Base-by-base conservation (phyloP, 768 basidiomycete genomes). In the Suillus luteus region DNA sequence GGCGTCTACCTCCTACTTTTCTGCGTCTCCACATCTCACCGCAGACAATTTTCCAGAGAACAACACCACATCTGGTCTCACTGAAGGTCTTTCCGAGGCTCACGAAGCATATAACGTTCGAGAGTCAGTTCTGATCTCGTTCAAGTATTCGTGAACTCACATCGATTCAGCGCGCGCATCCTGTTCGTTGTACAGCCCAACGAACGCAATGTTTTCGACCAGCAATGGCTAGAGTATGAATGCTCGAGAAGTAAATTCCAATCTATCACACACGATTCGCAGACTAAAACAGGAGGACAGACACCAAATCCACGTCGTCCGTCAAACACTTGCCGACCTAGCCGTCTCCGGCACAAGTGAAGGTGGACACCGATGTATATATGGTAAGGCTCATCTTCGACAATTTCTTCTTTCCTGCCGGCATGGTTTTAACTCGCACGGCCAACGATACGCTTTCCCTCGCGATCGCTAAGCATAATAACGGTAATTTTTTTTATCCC, bases 151-250 rank as follows among this genome's bases (percentile, higher is more conserved):
- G 31, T 27, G 7, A 8, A 41, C 11, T 17, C 19, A 58, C 33
- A 62, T 46, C 59, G 62, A 1, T 43, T 4, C 66, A 85, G 83
- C 12, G 81, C 87, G 5, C 77, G 75, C 43, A 85, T 99, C 33
- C 80, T 99, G 14, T 93, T 99, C 70, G 93, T 98, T n/a, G 86
- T 93, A 0, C 95, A 96, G 70, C 83, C 86, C 5, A 84, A 86
- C 48, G 96, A 99, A 73, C 83, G 96, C 43, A 99, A 99, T 75
- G 85, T 96, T 5, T 99, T 98, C 72, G 96, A 99, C 74, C 96
- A 99, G 74, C 82, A 90, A 15, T 86, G 84, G 80, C 77, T 99
- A 27, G 94, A 99, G 76, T 97, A 93, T 65, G 89, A 93, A 65
- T 99, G 0, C 75, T 93, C 0, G 87, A 94, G 69, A 85, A 76